A percentile compares a stretch with the other conserved stretches of the same genome.
phyloP scores from a whole-genome alignment of 2,329 filamentous ascomycete genomes.

The Microcera coccophila region DNA sequence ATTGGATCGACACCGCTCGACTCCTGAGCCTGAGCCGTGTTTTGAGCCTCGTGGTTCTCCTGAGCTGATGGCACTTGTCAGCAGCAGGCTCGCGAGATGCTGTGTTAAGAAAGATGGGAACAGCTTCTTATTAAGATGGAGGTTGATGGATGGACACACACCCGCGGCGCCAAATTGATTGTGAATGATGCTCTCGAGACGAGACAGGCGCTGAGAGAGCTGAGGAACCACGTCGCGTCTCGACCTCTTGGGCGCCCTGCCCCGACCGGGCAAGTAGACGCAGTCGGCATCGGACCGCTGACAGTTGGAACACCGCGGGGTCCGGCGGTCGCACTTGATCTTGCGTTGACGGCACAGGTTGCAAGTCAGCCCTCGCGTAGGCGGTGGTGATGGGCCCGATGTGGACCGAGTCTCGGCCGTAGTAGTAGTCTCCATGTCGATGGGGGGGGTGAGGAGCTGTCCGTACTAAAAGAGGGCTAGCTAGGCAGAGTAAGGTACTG shows the following conservation, averaged over 20 bases:
- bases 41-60: background rate
- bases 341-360: conserved; percentile 34
- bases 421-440: no score
- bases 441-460: no score
- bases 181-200: no score
- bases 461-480: no score
- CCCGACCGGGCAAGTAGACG: conserved; percentile 11
- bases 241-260: conserved; percentile 12
- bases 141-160: no score
- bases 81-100: background rate
- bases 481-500: no score
- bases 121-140: no score
- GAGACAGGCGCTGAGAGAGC: conserved; percentile 6
- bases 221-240: conserved; percentile 4
- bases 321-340: conserved; percentile 37
- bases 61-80: background rate
- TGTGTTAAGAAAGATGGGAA: background rate
- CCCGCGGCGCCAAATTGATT: no score
- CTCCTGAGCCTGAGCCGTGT: background rate
- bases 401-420: no score
- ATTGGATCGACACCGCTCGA: background rate
- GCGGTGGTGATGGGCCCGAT: background rate
- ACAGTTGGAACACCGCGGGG: conserved; percentile 39
- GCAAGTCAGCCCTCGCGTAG: background rate
- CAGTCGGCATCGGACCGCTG: conserved; percentile 9